Percentiles rank a stretch among this genome's conserved stretches.
phyloP scores from a whole-genome alignment of 805 yeast species.

The Monosporozyma solicola region DNA sequence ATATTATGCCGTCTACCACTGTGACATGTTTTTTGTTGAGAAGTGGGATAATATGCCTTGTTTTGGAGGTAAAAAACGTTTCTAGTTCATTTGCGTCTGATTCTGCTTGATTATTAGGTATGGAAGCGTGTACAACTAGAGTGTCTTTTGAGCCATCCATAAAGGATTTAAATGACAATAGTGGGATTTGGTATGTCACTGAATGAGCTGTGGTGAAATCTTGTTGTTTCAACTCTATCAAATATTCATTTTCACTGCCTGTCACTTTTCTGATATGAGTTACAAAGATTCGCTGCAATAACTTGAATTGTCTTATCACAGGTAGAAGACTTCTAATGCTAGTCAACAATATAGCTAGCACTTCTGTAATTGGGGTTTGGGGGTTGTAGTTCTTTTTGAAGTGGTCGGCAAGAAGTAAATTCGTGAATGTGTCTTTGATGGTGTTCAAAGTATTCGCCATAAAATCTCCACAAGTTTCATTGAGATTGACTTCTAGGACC shows the following conservation, averaged over 20 bases:
- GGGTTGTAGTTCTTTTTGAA: neutral
- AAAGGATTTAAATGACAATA: conserved; percentile 9
- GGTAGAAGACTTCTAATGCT: conserved; percentile 5
- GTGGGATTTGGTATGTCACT: conserved; percentile 7
- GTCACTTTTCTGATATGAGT: conserved; percentile 1
- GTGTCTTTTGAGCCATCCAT: neutral
- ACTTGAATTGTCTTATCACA: conserved; percentile 8
- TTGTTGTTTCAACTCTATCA: conserved; percentile 10
- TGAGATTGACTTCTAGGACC: neutral
- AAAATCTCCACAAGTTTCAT: neutral
- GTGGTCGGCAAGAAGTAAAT: neutral
- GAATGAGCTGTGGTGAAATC: conserved; percentile 10
- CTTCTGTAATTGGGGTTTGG: neutral
- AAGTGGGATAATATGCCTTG: neutral
- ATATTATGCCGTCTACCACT: neutral
- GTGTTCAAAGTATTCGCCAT: neutral
- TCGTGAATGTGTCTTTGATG: neutral
- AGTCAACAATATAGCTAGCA: neutral
- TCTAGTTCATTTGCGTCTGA: neutral
- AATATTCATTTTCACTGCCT: neutral
- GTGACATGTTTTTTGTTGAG: neutral
- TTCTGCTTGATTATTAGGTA: neutral
- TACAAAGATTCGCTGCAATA: conserved; percentile 14
- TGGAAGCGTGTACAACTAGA: neutral
- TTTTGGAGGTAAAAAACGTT: neutral